phyloP scores from a whole-genome alignment of 2,329 filamentous ascomycete genomes.

The Hirsutella rhossiliensis region DNA sequence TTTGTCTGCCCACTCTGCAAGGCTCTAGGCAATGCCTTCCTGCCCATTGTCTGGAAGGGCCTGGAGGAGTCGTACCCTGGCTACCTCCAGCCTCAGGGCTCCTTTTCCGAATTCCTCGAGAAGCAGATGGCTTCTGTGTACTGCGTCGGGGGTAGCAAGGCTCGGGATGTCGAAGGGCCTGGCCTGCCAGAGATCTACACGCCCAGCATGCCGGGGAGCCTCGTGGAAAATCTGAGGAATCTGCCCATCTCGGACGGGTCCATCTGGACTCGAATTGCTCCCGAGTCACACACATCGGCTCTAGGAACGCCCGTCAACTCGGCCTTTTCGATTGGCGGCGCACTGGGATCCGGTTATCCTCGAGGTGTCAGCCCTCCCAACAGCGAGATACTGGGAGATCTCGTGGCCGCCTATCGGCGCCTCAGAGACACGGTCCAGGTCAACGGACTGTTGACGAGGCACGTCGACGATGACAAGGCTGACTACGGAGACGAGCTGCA shows the following conservation, averaged over 20 bases:
- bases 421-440: conserved; percentile 45
- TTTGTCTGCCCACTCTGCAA: conserved; percentile 97
- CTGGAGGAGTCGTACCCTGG: conserved; percentile 76
- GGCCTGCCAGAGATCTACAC: conserved; percentile 18
- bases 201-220: conserved; percentile 24
- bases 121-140: conserved; percentile 38
- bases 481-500: conserved; percentile 31
- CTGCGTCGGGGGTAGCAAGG: conserved; percentile 27
- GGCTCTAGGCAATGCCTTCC: conserved; percentile 84
- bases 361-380: conserved; percentile 1
- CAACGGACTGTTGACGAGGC: conserved; percentile 36
- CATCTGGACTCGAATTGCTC: conserved; percentile 28
- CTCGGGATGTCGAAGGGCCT: conserved; percentile 19
- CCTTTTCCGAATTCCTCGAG: conserved; percentile 60
- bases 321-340: conserved; percentile 18
- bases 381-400: conserved; percentile 31
- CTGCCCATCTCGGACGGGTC: conserved; percentile 23
- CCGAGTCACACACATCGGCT: conserved; percentile 15
- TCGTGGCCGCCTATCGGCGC: conserved; percentile 49
- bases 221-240: conserved; percentile 25
- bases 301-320: conserved; percentile 30
- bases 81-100: conserved; percentile 44
- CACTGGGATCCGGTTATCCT: conserved; percentile 11
- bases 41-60: conserved; percentile 91
- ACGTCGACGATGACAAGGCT: conserved; percentile 17